A percentile compares a stretch with the other conserved stretches of the same genome.
phyloP scores from a whole-genome alignment of 176 grass and related monocot species.

The Areca catechu region DNA sequence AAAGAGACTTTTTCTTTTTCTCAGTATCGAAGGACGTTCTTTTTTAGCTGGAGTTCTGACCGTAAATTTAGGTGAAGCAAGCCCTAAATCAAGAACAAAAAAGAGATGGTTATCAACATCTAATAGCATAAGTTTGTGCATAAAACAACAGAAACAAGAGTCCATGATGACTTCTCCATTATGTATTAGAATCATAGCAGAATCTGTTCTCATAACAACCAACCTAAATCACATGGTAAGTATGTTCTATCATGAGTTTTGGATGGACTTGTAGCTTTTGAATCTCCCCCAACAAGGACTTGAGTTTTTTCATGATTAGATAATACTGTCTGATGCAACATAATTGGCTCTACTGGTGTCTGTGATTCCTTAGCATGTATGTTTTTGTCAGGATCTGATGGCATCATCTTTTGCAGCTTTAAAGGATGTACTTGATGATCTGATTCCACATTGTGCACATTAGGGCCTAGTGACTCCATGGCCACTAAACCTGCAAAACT shows the following conservation, averaged over 20 bases:
- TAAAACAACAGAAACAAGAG: too few species aligned
- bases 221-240: slow-evolving; percentile 35
- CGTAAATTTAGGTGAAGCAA: slow-evolving; percentile 45
- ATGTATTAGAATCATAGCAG: not conserved
- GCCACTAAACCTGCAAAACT: too few species aligned
- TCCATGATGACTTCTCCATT: too few species aligned
- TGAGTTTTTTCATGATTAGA: slow-evolving; percentile 19
- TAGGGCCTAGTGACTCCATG: too few species aligned
- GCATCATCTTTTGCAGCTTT: slow-evolving; percentile 22
- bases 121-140: not conserved
- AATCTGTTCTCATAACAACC: not conserved
- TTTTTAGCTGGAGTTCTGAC: slow-evolving; percentile 71
- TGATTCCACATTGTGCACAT: slow-evolving; percentile 18
- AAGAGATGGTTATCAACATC: not conserved
- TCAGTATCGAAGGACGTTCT: slow-evolving; percentile 15
- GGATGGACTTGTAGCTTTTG: slow-evolving; percentile 10
- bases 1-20: slow-evolving; percentile 12
- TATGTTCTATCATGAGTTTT: not conserved
- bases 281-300: slow-evolving; percentile 28
- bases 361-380: not conserved
- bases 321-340: not conserved
- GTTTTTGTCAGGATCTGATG: slow-evolving; percentile 7
- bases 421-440: slow-evolving; percentile 14
- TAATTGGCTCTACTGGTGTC: slow-evolving; percentile 3
- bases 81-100: slow-evolving; percentile 25